A percentile compares a stretch with the other conserved stretches of the same genome.
Evolutionary conservation across 371 early-diverging fungal genomes (phyloP).

Genomic region (Fennellomyces sp.): DNA sequence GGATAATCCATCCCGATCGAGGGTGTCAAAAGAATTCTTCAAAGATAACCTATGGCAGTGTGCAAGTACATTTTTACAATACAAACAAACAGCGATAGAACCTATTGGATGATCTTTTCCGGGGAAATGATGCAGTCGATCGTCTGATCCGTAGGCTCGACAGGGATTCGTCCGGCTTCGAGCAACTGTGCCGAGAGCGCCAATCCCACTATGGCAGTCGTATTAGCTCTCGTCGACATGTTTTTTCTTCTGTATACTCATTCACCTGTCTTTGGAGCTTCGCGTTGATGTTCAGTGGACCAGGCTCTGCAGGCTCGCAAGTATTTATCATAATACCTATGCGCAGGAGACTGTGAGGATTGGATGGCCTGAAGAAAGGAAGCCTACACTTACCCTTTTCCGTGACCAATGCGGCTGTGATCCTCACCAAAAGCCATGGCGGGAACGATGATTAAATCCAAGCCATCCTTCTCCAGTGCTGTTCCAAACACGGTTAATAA

Average conservation of each 20-base stretch:
- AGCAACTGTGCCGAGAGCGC: slow-evolving; percentile 61
- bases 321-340: slow-evolving; percentile 49
- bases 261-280: slow-evolving; percentile 35
- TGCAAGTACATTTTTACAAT: no score
- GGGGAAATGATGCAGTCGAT: slow-evolving; percentile 41
- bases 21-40: no score
- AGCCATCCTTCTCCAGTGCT: slow-evolving; percentile 56
- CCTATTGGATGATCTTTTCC: slow-evolving; percentile 13
- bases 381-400: slow-evolving; percentile 59
- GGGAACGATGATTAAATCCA: slow-evolving; percentile 73
- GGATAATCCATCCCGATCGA: not conserved
- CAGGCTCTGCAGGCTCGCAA: slow-evolving; percentile 30
- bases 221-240: not conserved
- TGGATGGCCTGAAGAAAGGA: not conserved
- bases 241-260: not conserved
- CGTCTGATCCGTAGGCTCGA: slow-evolving; percentile 45
- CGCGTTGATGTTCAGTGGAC: slow-evolving; percentile 23
- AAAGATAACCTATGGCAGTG: not conserved
- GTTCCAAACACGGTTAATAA: not conserved
- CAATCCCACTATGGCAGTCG: slow-evolving; percentile 48
- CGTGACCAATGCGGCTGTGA: slow-evolving; percentile 70
- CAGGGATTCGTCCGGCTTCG: slow-evolving; percentile 37
- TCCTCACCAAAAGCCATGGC: slow-evolving; percentile 68
- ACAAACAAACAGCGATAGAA: not conserved
- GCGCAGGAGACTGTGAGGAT: not conserved